Conservation (phyloP, 1,284 basidiomycete species). For the Pholiota adiposa region DNA sequence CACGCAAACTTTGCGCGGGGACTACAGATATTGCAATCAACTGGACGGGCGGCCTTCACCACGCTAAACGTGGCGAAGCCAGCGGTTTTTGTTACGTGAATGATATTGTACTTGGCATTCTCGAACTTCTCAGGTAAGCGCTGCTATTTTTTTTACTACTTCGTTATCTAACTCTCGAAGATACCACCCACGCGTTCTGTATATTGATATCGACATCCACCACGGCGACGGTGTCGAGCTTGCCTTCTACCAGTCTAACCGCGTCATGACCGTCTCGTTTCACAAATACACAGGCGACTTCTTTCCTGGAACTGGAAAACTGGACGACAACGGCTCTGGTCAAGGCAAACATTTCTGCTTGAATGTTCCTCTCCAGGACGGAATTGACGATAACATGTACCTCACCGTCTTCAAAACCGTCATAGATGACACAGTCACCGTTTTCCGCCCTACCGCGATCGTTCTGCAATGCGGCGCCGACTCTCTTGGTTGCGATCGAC, state of each 20-base stretch:
- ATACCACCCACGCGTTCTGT: constrained; percentile 89
- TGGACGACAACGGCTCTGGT: constrained; percentile 87
- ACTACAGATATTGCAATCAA: constrained; percentile 96
- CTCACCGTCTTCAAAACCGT: constrained; percentile 95
- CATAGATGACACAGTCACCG: constrained; percentile 91
- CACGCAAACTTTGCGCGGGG: constrained; percentile 83
- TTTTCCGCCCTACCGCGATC: constrained; percentile 90
- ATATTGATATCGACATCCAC: constrained; percentile 98
- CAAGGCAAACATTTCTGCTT: constrained; percentile 95
- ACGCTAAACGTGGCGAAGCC: constrained; percentile 95
- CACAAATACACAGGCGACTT: constrained; percentile 99
- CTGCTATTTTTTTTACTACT: not conserved
- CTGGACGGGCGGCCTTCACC: constrained; percentile 96
- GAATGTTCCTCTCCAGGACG: constrained; percentile 95
- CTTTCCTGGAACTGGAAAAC: constrained; percentile 94
- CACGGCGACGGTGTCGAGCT: constrained; percentile 97
- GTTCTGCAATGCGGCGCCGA: constrained; percentile 98
- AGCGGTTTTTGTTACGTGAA: constrained; percentile 98
- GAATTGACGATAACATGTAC: constrained; percentile 97
- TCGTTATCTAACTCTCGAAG: constrained; percentile 42
- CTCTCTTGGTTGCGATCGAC: constrained; percentile 90
- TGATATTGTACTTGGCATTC: constrained; percentile 91
- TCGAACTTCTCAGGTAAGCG: constrained; percentile 87
- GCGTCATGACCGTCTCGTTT: constrained; percentile 98
- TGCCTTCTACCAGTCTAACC: constrained; percentile 97